Conservation (phyloP, 1,139 yeast genomes). For the Arxiozyma heterogenica region DNA sequence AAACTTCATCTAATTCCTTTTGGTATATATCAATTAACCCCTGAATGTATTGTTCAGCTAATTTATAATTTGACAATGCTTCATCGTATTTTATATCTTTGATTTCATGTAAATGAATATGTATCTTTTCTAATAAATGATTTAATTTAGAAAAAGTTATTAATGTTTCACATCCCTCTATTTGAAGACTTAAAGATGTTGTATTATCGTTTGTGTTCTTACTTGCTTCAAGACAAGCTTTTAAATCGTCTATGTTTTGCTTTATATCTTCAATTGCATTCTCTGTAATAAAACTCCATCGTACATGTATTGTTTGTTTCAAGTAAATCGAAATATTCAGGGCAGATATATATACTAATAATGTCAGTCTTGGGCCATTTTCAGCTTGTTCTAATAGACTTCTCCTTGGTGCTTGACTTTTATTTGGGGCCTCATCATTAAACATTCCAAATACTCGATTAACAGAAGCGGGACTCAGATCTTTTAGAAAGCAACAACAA, state of each 20-base stretch:
- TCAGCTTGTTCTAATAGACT: slow-evolving; percentile 17
- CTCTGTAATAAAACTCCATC: slow-evolving; percentile 21
- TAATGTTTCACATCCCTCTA: slow-evolving; percentile 35
- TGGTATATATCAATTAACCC: slow-evolving; percentile 14
- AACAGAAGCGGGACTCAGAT: slow-evolving; percentile 53
- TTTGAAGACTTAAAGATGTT: slow-evolving; percentile 28
- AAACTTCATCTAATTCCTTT: slow-evolving; percentile 16
- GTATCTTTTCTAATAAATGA: slow-evolving; percentile 55
- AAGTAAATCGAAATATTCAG: slow-evolving; percentile 30
- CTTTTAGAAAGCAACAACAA: slow-evolving; percentile 64
- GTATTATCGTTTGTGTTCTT: slow-evolving; percentile 14
- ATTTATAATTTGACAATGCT: slow-evolving; percentile 15
- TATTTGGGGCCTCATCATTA: slow-evolving; percentile 15
- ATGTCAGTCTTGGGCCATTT: slow-evolving; percentile 21
- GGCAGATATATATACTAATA: slow-evolving; percentile 33
- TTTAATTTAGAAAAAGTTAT: slow-evolving; percentile 55
- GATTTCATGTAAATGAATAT: slow-evolving; percentile 38
- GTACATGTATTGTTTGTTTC: slow-evolving; percentile 30
- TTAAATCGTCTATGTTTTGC: neutral
- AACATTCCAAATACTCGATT: slow-evolving; percentile 20
- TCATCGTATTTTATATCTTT: slow-evolving; percentile 15
- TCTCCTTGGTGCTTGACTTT: slow-evolving; percentile 5
- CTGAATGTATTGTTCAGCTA: slow-evolving; percentile 11
- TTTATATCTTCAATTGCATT: slow-evolving; percentile 5
- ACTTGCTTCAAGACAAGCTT: slow-evolving; percentile 3